Percentiles rank a stretch among this genome's conserved stretches.
Conservation (phyloP, 2,329 filamentous ascomycete genomes). For the Xylaria sp. region DNA sequence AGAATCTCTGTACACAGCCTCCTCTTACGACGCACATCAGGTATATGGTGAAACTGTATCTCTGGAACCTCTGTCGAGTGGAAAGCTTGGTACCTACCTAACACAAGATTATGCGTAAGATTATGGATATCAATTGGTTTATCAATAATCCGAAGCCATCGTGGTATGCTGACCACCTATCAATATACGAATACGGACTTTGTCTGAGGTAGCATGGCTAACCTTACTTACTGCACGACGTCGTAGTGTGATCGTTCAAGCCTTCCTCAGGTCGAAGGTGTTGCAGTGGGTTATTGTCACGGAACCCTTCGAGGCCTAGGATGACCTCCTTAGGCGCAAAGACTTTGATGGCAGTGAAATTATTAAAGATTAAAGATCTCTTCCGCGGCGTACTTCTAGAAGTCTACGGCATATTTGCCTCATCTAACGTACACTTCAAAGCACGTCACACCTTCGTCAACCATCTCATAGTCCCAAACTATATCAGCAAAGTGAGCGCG, state of each 20-base stretch:
- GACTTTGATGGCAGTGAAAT: slow-evolving; percentile 58
- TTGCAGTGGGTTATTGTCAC: slow-evolving; percentile 58
- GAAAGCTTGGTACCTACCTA: too few species aligned
- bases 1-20: neutral
- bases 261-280: slow-evolving; percentile 58
- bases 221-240: slow-evolving; percentile 50
- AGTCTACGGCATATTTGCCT: slow-evolving; percentile 51
- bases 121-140: too few species aligned
- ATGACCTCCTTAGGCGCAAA: slow-evolving; percentile 57
- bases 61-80: too few species aligned
- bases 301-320: slow-evolving; percentile 57
- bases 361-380: slow-evolving; percentile 49
- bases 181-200: too few species aligned
- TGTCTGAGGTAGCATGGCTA: too few species aligned
- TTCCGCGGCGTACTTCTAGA: slow-evolving; percentile 50
- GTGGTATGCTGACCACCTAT: too few species aligned
- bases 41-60: neutral
- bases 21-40: neutral
- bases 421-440: slow-evolving; percentile 50
- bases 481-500: slow-evolving; percentile 50
- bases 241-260: slow-evolving; percentile 58
- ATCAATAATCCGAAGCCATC: too few species aligned
- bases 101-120: too few species aligned
- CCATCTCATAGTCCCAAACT: slow-evolving; percentile 54
- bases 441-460: slow-evolving; percentile 52